phyloP scores from a whole-genome alignment of 768 basidiomycete genomes.

The Hemileccinum rubropunctum region DNA sequence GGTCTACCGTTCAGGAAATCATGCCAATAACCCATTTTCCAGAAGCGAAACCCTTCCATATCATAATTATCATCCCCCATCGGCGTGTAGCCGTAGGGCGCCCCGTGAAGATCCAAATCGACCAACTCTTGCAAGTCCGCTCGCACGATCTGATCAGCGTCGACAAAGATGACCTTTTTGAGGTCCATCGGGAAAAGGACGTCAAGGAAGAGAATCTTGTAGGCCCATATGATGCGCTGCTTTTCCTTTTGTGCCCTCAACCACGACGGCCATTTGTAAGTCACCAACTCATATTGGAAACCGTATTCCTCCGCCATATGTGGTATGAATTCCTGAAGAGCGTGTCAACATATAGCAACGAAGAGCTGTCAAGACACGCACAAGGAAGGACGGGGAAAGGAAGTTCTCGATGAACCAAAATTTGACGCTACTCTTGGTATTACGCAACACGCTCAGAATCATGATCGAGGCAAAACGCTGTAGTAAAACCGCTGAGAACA shows the following conservation, averaged over 20 bases:
- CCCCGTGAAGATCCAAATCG: constrained; percentile 88
- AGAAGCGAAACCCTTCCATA: constrained; percentile 98
- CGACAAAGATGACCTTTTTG: constrained; percentile 98
- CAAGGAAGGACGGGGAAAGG: constrained; percentile 94
- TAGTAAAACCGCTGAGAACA: constrained; percentile 3
- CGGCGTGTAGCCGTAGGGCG: constrained; percentile 93
- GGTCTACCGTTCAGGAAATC: constrained; percentile 80
- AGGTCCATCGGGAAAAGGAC: constrained; percentile 99
- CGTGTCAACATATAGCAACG: background rate
- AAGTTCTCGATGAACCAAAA: constrained; percentile 99
- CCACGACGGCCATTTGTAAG: constrained; percentile 99
- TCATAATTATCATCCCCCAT: constrained; percentile 96
- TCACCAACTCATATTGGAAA: constrained; percentile 96
- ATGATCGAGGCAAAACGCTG: constrained; percentile 98
- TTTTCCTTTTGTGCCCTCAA: constrained; percentile 96
- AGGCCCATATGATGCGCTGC: constrained; percentile 98
- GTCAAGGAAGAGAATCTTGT: constrained; percentile 99
- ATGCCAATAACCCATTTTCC: constrained; percentile 97
- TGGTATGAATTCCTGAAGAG: constrained; percentile 83
- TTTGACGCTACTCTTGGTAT: constrained; percentile 93
- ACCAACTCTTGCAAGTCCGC: constrained; percentile 94
- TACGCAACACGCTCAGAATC: constrained; percentile 93
- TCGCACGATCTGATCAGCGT: constrained; percentile 96
- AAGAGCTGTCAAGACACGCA: constrained; percentile 33
- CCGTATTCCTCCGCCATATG: constrained; percentile 87